phyloP scores from a whole-genome alignment of 305 asterid species.

The Fraxinus platypoda region DNA sequence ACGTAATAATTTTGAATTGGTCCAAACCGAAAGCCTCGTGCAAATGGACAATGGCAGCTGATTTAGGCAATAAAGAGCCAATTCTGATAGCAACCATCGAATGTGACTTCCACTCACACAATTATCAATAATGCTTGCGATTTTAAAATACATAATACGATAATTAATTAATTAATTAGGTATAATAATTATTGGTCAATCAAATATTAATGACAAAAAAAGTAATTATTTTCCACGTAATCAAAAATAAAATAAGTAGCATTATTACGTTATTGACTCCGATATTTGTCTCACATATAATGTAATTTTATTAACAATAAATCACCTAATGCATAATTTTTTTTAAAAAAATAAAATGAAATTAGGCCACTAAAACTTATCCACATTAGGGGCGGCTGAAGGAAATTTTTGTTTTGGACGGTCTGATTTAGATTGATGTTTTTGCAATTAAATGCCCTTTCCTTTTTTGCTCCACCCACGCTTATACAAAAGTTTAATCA shows the following conservation, averaged over 20 bases:
- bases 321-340: neutral
- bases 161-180: neutral
- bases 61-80: neutral
- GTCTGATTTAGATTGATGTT: conserved; percentile 31
- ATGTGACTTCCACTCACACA: neutral
- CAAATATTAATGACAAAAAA: neutral
- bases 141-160: neutral
- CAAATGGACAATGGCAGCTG: neutral
- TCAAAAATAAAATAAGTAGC: neutral
- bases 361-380: conserved; percentile 23
- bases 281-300: neutral
- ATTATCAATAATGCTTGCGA: neutral
- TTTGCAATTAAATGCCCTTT: conserved; percentile 10
- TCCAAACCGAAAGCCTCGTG: neutral
- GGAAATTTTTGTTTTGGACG: conserved; percentile 34
- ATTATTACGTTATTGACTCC: neutral
- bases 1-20: neutral
- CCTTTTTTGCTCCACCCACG: no score
- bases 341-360: neutral
- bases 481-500: neutral
- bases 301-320: neutral
- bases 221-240: neutral
- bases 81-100: neutral
- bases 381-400: conserved; percentile 47
- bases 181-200: neutral